Conservation (phyloP, 2,329 filamentous ascomycete species). For the Immersiporthe knoxdaviesiana region DNA sequence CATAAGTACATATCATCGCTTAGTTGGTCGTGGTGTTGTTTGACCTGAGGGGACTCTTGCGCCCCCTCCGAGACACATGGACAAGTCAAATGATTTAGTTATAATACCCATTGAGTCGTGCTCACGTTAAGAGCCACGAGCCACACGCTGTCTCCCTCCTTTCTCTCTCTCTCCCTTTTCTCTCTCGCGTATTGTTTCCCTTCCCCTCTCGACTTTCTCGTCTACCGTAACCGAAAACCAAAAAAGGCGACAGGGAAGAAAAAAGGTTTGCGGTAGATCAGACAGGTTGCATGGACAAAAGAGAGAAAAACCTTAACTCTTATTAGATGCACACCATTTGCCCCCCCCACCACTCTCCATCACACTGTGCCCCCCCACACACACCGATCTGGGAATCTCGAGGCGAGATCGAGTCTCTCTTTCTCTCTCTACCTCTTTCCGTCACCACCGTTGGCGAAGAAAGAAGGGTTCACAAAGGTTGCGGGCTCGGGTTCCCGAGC, state of each 20-base stretch:
- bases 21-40: neutral
- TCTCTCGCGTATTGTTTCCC: neutral
- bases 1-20: neutral
- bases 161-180: no score
- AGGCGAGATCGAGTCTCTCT: neutral
- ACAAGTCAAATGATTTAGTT: neutral
- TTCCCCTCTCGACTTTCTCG: neutral
- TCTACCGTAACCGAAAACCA: neutral
- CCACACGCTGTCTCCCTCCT: neutral
- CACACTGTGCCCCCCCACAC: neutral
- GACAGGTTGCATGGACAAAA: no score
- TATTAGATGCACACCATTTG: neutral
- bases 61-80: neutral
- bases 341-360: no score
- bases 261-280: no score
- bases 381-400: neutral
- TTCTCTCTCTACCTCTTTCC: no score
- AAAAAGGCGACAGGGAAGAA: no score
- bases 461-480: neutral
- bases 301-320: no score
- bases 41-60: neutral
- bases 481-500: constrained; percentile 2
- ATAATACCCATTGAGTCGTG: neutral
- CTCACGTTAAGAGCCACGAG: neutral
- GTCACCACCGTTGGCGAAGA: neutral